Conservation (phyloP, 257 asterid species). For the Salvia hispanica region DNA sequence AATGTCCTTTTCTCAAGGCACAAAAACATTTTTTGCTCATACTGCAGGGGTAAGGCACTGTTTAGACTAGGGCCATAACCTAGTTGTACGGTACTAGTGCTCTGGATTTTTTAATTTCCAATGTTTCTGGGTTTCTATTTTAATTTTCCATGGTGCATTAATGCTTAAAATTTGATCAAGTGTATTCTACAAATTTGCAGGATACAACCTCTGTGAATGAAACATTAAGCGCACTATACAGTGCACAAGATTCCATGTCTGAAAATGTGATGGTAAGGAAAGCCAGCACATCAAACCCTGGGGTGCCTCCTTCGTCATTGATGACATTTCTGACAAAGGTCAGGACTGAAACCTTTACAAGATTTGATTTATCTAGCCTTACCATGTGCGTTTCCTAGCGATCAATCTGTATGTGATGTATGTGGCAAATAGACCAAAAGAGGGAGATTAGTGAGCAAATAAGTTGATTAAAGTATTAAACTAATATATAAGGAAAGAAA, state of each 20-base stretch:
- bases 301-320: slow-evolving; percentile 93
- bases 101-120: slow-evolving; percentile 2
- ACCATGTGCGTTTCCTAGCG: background rate
- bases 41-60: slow-evolving; percentile 66
- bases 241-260: slow-evolving; percentile 68
- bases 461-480: background rate
- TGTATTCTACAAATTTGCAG: slow-evolving; percentile 36
- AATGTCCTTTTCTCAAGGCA: slow-evolving; percentile 60
- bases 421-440: background rate
- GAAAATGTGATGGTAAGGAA: slow-evolving; percentile 53
- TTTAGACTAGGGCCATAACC: slow-evolving; percentile 31
- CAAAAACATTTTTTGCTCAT: slow-evolving; percentile 72
- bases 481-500: background rate
- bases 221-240: slow-evolving; percentile 59
- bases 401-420: slow-evolving; percentile 16
- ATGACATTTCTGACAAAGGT: slow-evolving; percentile 91
- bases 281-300: slow-evolving; percentile 86
- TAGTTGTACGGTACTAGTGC: background rate
- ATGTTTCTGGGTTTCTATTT: slow-evolving; percentile 17
- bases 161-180: slow-evolving; percentile 4
- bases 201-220: slow-evolving; percentile 48
- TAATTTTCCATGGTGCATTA: slow-evolving; percentile 23
- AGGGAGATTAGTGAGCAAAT: background rate
- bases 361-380: slow-evolving; percentile 23
- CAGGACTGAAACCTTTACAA: slow-evolving; percentile 28